Conservation (phyloP, 768 basidiomycete species). For the Kwoniella botswanensis region DNA sequence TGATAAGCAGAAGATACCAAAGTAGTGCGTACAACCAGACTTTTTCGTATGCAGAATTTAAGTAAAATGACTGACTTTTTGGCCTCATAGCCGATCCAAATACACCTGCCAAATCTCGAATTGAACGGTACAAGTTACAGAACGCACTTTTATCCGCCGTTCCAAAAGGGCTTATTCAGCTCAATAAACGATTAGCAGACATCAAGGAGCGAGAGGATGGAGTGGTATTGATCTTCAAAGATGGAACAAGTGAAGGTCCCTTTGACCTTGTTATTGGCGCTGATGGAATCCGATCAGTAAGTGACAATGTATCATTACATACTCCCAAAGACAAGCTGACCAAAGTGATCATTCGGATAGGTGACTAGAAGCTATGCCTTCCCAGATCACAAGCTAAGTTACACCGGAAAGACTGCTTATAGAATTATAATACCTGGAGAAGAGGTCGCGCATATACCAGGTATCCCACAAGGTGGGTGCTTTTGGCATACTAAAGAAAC, state of each 20-base stretch:
- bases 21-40: not conserved
- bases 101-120: conserved; percentile 11
- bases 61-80: not conserved
- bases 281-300: conserved; percentile 10
- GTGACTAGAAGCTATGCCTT: conserved; percentile 23
- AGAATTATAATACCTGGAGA: conserved; percentile 18
- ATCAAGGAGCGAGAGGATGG: not conserved
- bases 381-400: conserved; percentile 18
- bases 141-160: conserved; percentile 15
- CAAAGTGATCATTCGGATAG: not conserved
- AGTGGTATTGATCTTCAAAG: conserved; percentile 6
- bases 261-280: conserved; percentile 16
- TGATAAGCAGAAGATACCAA: conserved; percentile 14
- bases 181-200: not conserved
- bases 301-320: not conserved
- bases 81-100: conserved; percentile 6
- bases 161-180: not conserved
- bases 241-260: conserved; percentile 1
- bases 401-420: conserved; percentile 26
- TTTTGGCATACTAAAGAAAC: conserved; percentile 16
- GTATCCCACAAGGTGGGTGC: conserved; percentile 10
- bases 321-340: not conserved
- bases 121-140: conserved; percentile 16
- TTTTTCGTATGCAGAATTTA: not conserved
- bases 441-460: conserved; percentile 7